phyloP scores from a whole-genome alignment of 2,329 filamentous ascomycete species.

The Apiospora kogelbergensis region DNA sequence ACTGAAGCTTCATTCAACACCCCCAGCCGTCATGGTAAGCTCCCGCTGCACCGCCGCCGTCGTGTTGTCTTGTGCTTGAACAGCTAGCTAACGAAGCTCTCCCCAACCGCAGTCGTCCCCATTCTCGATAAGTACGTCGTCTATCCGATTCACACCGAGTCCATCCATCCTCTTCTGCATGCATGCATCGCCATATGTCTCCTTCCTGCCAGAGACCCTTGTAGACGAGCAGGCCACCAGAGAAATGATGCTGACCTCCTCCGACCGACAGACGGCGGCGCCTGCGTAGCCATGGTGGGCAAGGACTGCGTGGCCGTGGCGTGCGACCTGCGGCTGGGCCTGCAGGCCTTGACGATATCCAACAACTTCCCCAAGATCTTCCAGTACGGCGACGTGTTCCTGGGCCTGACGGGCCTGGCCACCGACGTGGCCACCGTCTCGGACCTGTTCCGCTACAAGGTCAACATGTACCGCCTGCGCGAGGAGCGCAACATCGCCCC shows the following conservation, averaged over 20 bases:
- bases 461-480: slow-evolving; percentile 98
- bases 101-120: slow-evolving; percentile 67
- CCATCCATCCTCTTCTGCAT: not conserved
- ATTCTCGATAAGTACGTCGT: slow-evolving; percentile 85
- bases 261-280: slow-evolving; percentile 69
- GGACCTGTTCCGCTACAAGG: slow-evolving; percentile 98
- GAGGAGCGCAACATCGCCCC: slow-evolving; percentile 97
- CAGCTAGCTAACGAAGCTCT: slow-evolving; percentile 31
- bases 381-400: slow-evolving; percentile 92
- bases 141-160: slow-evolving; percentile 17
- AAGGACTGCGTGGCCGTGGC: slow-evolving; percentile 99
- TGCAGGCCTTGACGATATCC: slow-evolving; percentile 94
- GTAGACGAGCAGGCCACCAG: not conserved
- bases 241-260: not conserved
- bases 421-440: slow-evolving; percentile 94
- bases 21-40: slow-evolving; percentile 7
- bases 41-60: slow-evolving; percentile 8
- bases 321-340: slow-evolving; percentile 95
- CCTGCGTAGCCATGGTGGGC: slow-evolving; percentile 97
- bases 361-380: slow-evolving; percentile 99
- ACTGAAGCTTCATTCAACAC: slow-evolving; percentile 30
- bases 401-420: slow-evolving; percentile 92
- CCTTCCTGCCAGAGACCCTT: not conserved
- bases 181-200: not conserved
- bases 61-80: slow-evolving; percentile 11